A percentile compares a stretch with the other conserved stretches of the same genome.
phyloP scores from a whole-genome alignment of 2,329 filamentous ascomycete species.

The Onygenales sp. region DNA sequence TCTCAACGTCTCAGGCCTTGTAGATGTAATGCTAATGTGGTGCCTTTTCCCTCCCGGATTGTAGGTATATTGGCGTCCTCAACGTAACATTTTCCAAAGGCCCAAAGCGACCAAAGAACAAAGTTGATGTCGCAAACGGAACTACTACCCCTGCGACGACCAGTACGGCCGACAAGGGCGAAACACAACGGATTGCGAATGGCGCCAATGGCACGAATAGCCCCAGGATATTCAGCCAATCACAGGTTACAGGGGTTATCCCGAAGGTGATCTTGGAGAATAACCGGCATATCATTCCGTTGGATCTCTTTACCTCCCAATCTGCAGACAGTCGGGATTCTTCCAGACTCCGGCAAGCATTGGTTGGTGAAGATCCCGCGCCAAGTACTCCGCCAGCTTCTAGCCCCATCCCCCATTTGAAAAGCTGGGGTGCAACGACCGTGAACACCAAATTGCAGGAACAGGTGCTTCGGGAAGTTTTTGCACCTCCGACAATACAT shows the following conservation, averaged over 20 bases:
- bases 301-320: slow-evolving; percentile 64
- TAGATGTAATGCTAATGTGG: background rate
- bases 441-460: slow-evolving; percentile 82
- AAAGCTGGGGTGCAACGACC: slow-evolving; percentile 75
- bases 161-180: background rate
- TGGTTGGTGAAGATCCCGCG: background rate
- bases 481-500: slow-evolving; percentile 72
- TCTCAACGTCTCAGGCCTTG: slow-evolving; percentile 6
- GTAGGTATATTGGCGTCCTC: slow-evolving; percentile 88
- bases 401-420: background rate
- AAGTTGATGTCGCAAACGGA: slow-evolving; percentile 19
- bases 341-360: background rate
- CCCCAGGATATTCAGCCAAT: slow-evolving; percentile 59
- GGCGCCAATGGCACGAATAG: background rate
- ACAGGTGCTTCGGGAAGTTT: slow-evolving; percentile 87
- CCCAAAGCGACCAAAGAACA: slow-evolving; percentile 49
- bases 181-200: background rate
- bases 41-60: slow-evolving; percentile 7
- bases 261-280: slow-evolving; percentile 91
- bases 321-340: background rate
- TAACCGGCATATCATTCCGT: slow-evolving; percentile 85
- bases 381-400: background rate
- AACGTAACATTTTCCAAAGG: slow-evolving; percentile 93
- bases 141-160: background rate
- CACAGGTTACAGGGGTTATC: slow-evolving; percentile 62